Evolutionary conservation across 495 filamentous ascomycete species (phyloP), one percentile per base, ranked within the genome.

Genomic region (Aspergillus affinis): DNA sequence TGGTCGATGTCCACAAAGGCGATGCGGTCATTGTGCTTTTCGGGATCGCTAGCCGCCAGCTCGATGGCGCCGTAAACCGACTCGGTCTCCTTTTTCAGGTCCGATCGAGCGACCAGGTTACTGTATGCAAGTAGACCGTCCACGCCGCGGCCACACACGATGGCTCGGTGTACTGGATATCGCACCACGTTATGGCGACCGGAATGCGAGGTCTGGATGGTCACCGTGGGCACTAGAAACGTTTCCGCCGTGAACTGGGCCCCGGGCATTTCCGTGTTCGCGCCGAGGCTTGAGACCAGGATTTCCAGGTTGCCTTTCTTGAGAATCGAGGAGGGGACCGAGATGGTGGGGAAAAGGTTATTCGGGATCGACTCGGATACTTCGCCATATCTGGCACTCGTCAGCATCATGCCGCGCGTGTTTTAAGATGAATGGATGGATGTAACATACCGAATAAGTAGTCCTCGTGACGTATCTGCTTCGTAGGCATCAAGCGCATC

Each of bases 151-250:
- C 85, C 86, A 32, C 95, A 85, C 15, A 97, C 61, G 23, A 98
- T 71, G 10, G 88, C 84, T 70, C 88, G 89, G 65, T 98, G 94
- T 17, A 97, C 91, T 0, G 94, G 93, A 56, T 92, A 91, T 10
- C 86, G 84, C 12, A 96, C 78, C 44, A 87, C 72, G 21, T 83
- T 83, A 50, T 84, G 77, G 57, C 82, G 81, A 17, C 85, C 86
- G 12, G 78, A 81, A 50, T 76, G 74, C 48, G 87, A 87, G 13
- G 78, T 83, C 12, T 82, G 82, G 23, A 89, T 86, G 15, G 88
- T 86, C 41, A 94, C 81, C 3, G 82, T 84, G 4, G 92, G 92
- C 44, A 89, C 86, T 10, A 97, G 82, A 44, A 90, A 78, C 17
- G 72, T 77, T 27, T 81, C 77, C 17, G 72, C 72, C 9, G 74